These are phyloP conservation scores for Rhodotorula sphaerocarpa DNA, from an alignment of 768 basidiomycete genomes.

Conservation along the genomic window DNA sequence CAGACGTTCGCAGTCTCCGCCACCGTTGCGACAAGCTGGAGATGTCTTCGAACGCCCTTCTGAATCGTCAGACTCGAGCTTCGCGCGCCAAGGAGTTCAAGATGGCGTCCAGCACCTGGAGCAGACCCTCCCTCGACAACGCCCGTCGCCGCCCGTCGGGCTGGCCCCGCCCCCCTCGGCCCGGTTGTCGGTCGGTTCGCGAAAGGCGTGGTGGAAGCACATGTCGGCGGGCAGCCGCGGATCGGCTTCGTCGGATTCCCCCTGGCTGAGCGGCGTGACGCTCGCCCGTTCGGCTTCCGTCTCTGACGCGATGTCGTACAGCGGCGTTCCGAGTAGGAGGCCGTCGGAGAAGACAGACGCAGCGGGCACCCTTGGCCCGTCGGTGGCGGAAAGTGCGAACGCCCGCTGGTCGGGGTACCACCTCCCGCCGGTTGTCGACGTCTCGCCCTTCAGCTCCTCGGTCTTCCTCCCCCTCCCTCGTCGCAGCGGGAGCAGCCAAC, in stretches of 20 bases:
- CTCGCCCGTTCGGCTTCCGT: no score
- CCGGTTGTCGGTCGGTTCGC: background rate
- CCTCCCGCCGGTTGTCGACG: background rate
- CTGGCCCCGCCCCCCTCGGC: background rate
- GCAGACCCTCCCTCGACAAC: no score
- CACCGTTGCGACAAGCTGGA: background rate
- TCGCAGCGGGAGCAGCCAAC: background rate
- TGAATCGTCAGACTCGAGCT: background rate
- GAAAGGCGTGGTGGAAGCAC: constrained; percentile 7
- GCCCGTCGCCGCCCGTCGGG: background rate
- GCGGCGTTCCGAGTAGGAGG: no score
- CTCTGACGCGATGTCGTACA: no score
- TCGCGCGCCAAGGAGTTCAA: background rate
- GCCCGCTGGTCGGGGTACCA: background rate
- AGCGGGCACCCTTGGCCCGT: no score
- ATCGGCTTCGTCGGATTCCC: background rate
- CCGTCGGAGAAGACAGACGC: no score
- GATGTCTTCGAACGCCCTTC: background rate
- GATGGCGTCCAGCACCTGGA: no score
- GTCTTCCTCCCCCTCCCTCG: background rate
- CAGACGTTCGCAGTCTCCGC: background rate
- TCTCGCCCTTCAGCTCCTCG: constrained; percentile 18
- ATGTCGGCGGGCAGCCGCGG: no score
- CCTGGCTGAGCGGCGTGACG: background rate
- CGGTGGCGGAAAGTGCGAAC: no score